Conservation (phyloP, 805 yeast genomes). For the Candida jianshihensis region DNA sequence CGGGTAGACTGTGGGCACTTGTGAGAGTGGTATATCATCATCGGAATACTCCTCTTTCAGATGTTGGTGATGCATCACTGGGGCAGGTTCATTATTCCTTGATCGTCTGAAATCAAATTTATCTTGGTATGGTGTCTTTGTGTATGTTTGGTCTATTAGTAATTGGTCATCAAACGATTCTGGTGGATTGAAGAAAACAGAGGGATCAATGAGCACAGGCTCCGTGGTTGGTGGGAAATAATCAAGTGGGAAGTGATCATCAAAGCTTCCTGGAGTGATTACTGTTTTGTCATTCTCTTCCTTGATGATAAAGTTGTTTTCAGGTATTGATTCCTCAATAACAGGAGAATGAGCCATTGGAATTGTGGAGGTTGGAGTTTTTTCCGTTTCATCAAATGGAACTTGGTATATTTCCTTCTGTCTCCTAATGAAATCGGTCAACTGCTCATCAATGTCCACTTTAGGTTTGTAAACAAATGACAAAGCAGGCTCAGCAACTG, state of each 20-base stretch:
- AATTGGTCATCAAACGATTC: conserved; percentile 36
- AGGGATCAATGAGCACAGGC: conserved; percentile 19
- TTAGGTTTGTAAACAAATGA: conserved; percentile 62
- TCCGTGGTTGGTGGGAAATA: conserved; percentile 42
- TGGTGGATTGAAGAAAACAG: conserved; percentile 28
- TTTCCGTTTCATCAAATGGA: neutral
- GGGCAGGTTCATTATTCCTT: no score
- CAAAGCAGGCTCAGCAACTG: conserved; percentile 71
- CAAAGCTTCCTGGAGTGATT: conserved; percentile 15
- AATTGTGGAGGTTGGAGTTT: neutral
- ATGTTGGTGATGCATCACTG: neutral
- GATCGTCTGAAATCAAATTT: conserved; percentile 10
- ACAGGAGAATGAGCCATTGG: neutral
- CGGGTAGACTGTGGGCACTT: neutral
- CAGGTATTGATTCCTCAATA: conserved; percentile 5
- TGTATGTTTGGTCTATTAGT: conserved; percentile 44
- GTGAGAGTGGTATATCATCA: neutral
- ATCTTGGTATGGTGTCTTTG: conserved; percentile 28
- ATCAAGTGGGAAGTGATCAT: conserved; percentile 66
- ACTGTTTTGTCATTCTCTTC: conserved; percentile 18
- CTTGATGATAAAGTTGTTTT: conserved; percentile 15
- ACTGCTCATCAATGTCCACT: conserved; percentile 46
- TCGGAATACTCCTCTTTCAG: conserved; percentile 3
- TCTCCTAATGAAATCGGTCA: conserved; percentile 32
- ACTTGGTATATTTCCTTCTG: conserved; percentile 10